Evolutionary conservation across 352 stramenopile genomes (phyloP).

Genomic region (Phytophthora cactorum): DNA sequence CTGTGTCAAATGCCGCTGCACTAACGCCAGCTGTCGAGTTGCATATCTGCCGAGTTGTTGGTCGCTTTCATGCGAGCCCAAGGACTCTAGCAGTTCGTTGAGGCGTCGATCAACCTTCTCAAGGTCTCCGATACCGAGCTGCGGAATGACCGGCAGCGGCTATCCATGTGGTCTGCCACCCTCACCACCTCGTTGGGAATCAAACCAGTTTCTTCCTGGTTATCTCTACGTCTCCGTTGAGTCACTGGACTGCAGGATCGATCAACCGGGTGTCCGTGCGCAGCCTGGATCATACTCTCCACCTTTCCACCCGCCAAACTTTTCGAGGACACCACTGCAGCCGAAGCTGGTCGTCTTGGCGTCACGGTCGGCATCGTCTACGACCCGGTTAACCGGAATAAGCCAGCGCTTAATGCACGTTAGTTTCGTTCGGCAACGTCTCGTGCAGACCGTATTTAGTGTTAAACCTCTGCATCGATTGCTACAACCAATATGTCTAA

Average conservation of each 20-base stretch:
- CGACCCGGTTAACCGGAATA: constrained; percentile 4
- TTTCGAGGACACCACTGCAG: constrained; percentile 11
- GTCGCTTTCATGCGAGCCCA: constrained; percentile 44
- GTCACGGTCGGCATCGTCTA: neutral
- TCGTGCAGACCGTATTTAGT: neutral
- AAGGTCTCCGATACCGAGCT: constrained; percentile 50
- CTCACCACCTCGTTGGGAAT: constrained; percentile 10
- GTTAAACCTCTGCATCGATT: neutral
- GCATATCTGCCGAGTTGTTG: constrained; percentile 67
- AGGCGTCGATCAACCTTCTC: constrained; percentile 48
- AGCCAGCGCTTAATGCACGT: neutral
- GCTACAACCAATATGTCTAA: neutral
- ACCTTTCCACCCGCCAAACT: constrained; percentile 7
- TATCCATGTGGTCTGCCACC: constrained; percentile 62
- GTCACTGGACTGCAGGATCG: neutral
- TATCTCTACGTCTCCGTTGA: constrained; percentile 1
- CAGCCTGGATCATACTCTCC: constrained; percentile 42
- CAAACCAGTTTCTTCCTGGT: constrained; percentile 9
- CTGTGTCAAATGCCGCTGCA: constrained; percentile 62
- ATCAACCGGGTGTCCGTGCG: constrained; percentile 30
- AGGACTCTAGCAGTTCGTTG: constrained; percentile 40
- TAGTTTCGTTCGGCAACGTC: constrained; percentile 15
- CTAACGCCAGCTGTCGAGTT: constrained; percentile 52
- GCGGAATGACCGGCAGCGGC: constrained; percentile 62
- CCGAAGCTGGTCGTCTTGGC: constrained; percentile 18